Percentiles rank a stretch among this genome's conserved stretches.
Conservation (phyloP, 2,329 filamentous ascomycete genomes). For the Neonectria faginata region DNA sequence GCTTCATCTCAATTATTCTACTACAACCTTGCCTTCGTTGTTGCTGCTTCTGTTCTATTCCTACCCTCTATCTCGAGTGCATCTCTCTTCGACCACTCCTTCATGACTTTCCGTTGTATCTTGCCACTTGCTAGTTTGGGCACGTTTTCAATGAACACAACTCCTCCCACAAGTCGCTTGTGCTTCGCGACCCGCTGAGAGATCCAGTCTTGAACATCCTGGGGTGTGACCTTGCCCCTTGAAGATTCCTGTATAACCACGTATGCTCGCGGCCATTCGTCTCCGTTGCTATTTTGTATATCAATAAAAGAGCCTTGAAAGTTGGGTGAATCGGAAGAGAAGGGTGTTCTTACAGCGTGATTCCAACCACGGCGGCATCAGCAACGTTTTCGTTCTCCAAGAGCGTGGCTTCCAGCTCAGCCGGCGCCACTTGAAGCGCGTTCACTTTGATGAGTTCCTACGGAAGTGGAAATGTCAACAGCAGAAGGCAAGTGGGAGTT, state of each 20-base stretch:
- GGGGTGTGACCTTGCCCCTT: constrained; percentile 58
- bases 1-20: too few species aligned
- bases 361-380: constrained; percentile 67
- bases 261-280: constrained; percentile 67
- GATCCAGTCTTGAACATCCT: constrained; percentile 65
- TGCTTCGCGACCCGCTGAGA: constrained; percentile 62
- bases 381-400: constrained; percentile 63
- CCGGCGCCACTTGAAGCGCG: constrained; percentile 69
- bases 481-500: too few species aligned
- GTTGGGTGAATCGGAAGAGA: neutral
- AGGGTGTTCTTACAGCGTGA: constrained; percentile 54
- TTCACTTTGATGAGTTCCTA: constrained; percentile 71
- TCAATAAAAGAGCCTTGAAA: constrained; percentile 1
- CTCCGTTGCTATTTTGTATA: constrained; percentile 50
- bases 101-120: constrained; percentile 67
- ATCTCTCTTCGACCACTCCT: constrained; percentile 68
- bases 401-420: constrained; percentile 65
- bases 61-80: constrained; percentile 48
- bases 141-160: constrained; percentile 67
- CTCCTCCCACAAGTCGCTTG: constrained; percentile 63
- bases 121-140: constrained; percentile 69
- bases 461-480: constrained; percentile 26
- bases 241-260: constrained; percentile 61
- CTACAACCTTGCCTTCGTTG: constrained; percentile 17
- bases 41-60: constrained; percentile 28